Base-by-base conservation (phyloP, 495 filamentous ascomycete species). In the Haplographium delicatum region DNA sequence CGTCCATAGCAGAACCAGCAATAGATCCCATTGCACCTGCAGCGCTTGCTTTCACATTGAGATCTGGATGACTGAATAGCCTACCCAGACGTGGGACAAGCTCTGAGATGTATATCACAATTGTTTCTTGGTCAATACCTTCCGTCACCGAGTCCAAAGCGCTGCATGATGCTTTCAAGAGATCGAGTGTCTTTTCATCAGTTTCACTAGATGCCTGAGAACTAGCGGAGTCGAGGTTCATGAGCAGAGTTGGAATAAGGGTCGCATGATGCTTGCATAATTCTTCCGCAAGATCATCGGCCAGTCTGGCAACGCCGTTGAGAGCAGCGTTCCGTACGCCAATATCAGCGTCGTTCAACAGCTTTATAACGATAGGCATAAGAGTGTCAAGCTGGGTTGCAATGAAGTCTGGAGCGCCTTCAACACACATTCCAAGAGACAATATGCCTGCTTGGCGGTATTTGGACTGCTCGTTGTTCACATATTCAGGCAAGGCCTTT, bases 371-470 rank as follows among this genome's bases (percentile, higher is more conserved):
- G 49, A 86, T 75, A 30, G 93, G 94, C 68, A 96, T 83, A 62
- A 95, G 84, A 53, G 83, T 80, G 61, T 82, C 75, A 61, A 95
- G 78, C 72, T 96, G 90, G 7, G 89, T 93, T 52, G 84, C 85
- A 59, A 96, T 85, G 69, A 96, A 96, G 60, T 96, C 93, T 6
- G 93, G 93, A 28, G 93, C 94, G 54, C 93, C 93, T 69, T 98
- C 93, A 44, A 95, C 93, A 59, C 87, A 90, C 73, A 89, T 94
- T 47, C 91, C 93, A 4, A 98, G 74, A 6, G 93, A 85, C 55
- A 97, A 76, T 61, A 96, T 88, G 66, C 89, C 90, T 33, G 91
- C 93, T 65, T 89, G 86, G 40, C 91, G 83, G 66, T 82, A 85
- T 51, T 86, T 84, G 19, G 91, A 78, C 57, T 94, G 74, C 45